phyloP scores from a whole-genome alignment of 495 filamentous ascomycete genomes.

The Aspergillus panamensis region DNA sequence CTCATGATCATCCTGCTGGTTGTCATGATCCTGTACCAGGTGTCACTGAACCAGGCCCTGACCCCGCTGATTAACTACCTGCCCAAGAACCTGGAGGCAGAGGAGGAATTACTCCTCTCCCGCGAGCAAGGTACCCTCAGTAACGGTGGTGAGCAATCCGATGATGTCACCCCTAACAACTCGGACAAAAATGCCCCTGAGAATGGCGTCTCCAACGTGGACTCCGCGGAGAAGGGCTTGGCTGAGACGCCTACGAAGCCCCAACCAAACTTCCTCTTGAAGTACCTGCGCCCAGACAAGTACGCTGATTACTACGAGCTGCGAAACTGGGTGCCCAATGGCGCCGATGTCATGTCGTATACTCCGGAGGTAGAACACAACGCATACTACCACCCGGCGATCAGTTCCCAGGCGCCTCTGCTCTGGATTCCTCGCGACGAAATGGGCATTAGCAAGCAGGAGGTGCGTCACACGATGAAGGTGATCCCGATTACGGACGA shows the following conservation, averaged over 20 bases:
- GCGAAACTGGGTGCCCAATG: constrained; percentile 66
- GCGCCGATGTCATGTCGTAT: constrained; percentile 50
- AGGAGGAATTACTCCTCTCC: constrained; percentile 62
- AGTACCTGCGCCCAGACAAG: constrained; percentile 75
- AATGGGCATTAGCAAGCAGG: constrained; percentile 72
- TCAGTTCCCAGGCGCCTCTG: constrained; percentile 60
- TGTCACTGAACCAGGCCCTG: constrained; percentile 74
- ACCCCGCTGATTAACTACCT: constrained; percentile 78
- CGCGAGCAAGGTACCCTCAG: constrained; percentile 28
- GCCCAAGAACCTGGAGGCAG: constrained; percentile 59
- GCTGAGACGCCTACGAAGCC: constrained; percentile 33
- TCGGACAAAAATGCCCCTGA: constrained; percentile 18
- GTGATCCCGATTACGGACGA: constrained; percentile 82
- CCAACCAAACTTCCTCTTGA: constrained; percentile 56
- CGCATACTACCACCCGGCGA: constrained; percentile 75
- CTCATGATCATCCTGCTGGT: constrained; percentile 80
- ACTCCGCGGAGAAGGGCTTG: constrained; percentile 40
- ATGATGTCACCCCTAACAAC: constrained; percentile 24
- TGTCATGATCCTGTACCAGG: constrained; percentile 77
- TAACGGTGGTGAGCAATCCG: constrained; percentile 28
- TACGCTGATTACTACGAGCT: constrained; percentile 69
- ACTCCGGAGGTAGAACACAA: constrained; percentile 56
- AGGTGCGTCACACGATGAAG: constrained; percentile 65
- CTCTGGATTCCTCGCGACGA: constrained; percentile 83
- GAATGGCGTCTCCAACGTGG: constrained; percentile 30